Evolutionary conservation across 2,329 filamentous ascomycete species (phyloP), one percentile per base, ranked within the genome.

Genomic region (Botrytis fabae): DNA sequence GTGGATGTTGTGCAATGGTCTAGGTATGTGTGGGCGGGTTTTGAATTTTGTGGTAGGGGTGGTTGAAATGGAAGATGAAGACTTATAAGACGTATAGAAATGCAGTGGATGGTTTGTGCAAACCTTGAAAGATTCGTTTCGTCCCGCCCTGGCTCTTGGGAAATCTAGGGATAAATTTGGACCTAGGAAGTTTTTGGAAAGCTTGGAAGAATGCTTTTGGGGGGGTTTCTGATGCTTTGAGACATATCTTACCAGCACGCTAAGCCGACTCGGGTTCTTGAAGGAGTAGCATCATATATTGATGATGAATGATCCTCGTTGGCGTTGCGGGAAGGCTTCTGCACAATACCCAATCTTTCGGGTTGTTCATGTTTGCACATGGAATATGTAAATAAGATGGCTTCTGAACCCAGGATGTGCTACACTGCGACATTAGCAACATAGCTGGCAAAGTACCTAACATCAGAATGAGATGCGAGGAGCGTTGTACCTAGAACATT

Each of bases 281-380:
- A 40, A 69, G 35, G 40, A 68, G 70, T 69, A 68, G 60, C 40
- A 72, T 63, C 48, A 68, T 72, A 60, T 72, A 59, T 60, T 72
- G 48, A 59, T 68, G 51, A 68, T 72, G 51, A 62, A 60, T 72
- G 70, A 72, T 69, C 70, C 70, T 72, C 70, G 70, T 72, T 72
- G 70, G 70, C 62, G 70, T 69, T 61, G 62, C 70, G 70, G 70
- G 70, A 72, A 59, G 70, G 70, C 70, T 72, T 72, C 62, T 72
- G 62, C 62, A 48, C 51, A 72, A 60, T 72, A 72, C 62, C 70
- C 64, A 72, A 69, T 61, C 70, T 72, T 72, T 72, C 62, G 70
- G 70, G 70, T 68, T 54, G 51, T 28, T 72, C 62, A 66, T 38
- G 32, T 51, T 16, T 48, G n/a, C 63, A 35, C 38, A 18, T 51